phyloP scores from a whole-genome alignment of 768 basidiomycete species.

The Mycena vulgaris region DNA sequence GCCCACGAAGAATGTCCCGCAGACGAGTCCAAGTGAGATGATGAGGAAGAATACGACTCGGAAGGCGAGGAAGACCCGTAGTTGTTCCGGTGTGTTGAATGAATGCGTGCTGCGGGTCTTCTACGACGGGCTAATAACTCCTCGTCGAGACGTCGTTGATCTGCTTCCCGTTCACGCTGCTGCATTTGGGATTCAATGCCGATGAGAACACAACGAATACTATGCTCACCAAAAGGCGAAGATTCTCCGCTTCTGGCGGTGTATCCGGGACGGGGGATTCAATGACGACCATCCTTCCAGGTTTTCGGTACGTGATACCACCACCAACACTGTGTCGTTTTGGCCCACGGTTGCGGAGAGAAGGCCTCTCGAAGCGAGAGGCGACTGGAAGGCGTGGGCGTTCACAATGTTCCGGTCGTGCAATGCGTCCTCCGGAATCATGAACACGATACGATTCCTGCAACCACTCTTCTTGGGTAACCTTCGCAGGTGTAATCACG shows the following conservation, averaged over 20 bases:
- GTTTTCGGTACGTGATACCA: background rate
- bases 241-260: background rate
- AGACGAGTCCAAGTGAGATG: background rate
- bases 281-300: background rate
- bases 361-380: background rate
- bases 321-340: no score
- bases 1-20: background rate
- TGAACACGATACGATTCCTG: background rate
- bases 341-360: background rate
- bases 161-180: background rate
- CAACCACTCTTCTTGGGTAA: background rate
- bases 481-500: background rate
- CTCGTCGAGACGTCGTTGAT: background rate
- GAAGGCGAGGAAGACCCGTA: background rate
- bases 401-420: background rate
- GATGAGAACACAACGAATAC: background rate
- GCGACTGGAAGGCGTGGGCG: background rate
- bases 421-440: background rate
- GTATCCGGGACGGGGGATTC: background rate
- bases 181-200: background rate
- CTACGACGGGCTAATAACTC: background rate
- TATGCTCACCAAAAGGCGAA: background rate
- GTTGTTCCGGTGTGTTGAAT: no score
- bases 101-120: background rate
- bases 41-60: background rate